These are phyloP conservation scores for Thecamonas trahens DNA, from an alignment of 78 protist species.

Conservation along the genomic window DNA sequence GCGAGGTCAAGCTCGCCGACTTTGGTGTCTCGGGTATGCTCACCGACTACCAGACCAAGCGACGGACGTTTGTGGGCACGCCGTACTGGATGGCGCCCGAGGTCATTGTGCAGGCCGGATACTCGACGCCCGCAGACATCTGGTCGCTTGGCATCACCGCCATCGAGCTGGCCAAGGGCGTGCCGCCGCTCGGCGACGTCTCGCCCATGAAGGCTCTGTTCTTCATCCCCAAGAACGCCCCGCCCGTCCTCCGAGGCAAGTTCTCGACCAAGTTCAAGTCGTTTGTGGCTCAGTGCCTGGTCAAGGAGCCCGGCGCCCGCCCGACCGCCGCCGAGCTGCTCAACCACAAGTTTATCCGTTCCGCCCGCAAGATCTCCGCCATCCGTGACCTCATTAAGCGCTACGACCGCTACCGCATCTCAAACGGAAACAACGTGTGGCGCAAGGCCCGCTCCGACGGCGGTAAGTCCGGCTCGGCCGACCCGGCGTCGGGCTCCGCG, in stretches of 20 bases:
- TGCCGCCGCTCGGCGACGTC: slow-evolving; percentile 88
- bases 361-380: slow-evolving; percentile 49
- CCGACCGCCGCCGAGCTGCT: slow-evolving; percentile 88
- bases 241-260: slow-evolving; percentile 77
- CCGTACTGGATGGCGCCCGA: slow-evolving; percentile 98
- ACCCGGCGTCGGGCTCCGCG: too few relatives aligned
- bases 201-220: slow-evolving; percentile 90
- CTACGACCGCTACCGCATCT: background rate
- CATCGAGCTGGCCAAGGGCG: slow-evolving; percentile 91
- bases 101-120: slow-evolving; percentile 76
- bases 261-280: slow-evolving; percentile 64
- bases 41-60: slow-evolving; percentile 67
- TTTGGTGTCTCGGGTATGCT: slow-evolving; percentile 95
- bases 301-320: slow-evolving; percentile 74
- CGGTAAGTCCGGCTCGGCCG: too few relatives aligned
- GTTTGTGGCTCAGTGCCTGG: slow-evolving; percentile 79
- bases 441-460: too few relatives aligned
- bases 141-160: slow-evolving; percentile 99
- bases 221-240: slow-evolving; percentile 86
- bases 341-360: slow-evolving; percentile 67
- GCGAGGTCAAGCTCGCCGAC: slow-evolving; percentile 94
- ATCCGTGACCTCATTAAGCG: slow-evolving; percentile 70
- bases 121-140: slow-evolving; percentile 74
- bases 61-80: slow-evolving; percentile 90
- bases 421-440: too few relatives aligned